These are phyloP conservation scores for Tripterygium wilfordii DNA, from an alignment of 177 flowering plant species.

Conservation along the genomic window DNA sequence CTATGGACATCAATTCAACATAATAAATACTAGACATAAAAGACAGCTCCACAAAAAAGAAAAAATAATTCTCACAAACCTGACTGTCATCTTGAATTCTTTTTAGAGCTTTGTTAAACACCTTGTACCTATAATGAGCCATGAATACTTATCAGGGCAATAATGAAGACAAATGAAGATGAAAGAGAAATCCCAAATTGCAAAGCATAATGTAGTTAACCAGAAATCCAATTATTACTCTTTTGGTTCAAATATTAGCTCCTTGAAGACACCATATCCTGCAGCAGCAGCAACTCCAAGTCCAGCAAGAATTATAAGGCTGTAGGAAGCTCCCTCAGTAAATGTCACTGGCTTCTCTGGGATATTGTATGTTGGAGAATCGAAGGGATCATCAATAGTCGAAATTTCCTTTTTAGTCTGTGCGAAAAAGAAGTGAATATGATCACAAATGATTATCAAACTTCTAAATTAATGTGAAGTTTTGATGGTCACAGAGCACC, in stretches of 20 bases:
- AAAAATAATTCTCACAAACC: too few species aligned
- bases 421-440: background rate
- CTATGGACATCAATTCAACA: too few species aligned
- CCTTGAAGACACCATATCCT: constrained; percentile 83
- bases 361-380: constrained; percentile 89
- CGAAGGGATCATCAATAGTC: constrained; percentile 85
- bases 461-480: too few species aligned
- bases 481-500: too few species aligned
- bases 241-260: constrained; percentile 86
- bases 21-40: too few species aligned
- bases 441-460: too few species aligned
- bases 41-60: too few species aligned
- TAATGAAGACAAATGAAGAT: background rate
- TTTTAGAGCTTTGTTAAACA: constrained; percentile 68
- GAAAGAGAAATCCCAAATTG: background rate
- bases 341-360: constrained; percentile 97
- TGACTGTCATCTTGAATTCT: constrained; percentile 83
- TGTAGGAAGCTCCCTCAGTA: constrained; percentile 88
- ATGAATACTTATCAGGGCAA: background rate
- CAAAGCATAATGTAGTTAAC: background rate
- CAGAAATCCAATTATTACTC: constrained; percentile 46
- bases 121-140: constrained; percentile 61
- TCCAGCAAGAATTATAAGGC: constrained; percentile 78
- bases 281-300: constrained; percentile 84
- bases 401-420: constrained; percentile 68